phyloP scores from a whole-genome alignment of 176 grass and related monocot species.

The Dendrocalamus sinicus region DNA sequence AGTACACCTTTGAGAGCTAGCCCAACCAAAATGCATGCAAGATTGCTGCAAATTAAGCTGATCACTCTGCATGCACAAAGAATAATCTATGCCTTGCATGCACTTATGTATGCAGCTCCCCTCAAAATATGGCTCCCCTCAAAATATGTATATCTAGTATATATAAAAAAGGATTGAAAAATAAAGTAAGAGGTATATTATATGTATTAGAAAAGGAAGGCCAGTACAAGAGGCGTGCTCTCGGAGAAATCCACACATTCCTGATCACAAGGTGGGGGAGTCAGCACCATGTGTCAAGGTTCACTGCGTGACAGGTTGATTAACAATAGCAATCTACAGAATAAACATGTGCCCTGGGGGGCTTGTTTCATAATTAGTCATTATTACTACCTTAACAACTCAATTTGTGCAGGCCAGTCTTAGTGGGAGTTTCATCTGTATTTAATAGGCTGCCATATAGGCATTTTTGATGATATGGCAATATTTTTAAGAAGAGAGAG shows the following conservation, averaged over 20 bases:
- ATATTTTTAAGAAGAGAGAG: no score
- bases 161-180: not conserved
- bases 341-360: not conserved
- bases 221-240: slow-evolving; percentile 10
- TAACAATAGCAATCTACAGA: not conserved
- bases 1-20: not conserved
- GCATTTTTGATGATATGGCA: no score
- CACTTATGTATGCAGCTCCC: no score
- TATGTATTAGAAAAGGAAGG: not conserved
- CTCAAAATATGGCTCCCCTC: not conserved
- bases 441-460: no score
- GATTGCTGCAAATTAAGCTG: no score
- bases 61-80: no score
- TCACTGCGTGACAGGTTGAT: not conserved
- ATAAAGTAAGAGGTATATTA: not conserved
- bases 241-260: not conserved
- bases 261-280: slow-evolving; percentile 2
- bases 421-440: no score
- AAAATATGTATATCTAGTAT: not conserved
- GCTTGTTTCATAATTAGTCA: no score
- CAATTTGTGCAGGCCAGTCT: no score
- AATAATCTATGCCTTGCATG: not conserved
- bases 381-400: no score
- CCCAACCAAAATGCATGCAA: not conserved
- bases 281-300: not conserved